Evolutionary conservation across 139 green algal species (phyloP).

Genomic region (Klebsormidium nitens): DNA sequence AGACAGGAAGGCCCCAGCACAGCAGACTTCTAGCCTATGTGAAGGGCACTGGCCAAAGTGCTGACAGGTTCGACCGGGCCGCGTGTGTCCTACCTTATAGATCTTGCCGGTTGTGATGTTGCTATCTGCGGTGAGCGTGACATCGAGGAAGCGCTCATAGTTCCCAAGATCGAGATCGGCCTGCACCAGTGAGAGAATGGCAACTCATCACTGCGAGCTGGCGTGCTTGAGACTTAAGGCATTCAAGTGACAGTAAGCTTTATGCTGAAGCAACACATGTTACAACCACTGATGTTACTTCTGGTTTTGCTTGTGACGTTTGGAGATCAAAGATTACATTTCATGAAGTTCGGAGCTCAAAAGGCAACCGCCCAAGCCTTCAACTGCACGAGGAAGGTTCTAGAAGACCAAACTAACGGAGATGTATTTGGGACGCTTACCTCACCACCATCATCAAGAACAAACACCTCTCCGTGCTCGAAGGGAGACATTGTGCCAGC

Average conservation of each 20-base stretch:
- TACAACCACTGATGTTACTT: too few relatives aligned
- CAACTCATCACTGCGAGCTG: too few relatives aligned
- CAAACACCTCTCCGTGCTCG: constrained; percentile 99
- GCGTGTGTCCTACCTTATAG: constrained; percentile 80
- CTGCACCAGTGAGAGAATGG: constrained; percentile 1
- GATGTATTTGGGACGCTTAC: constrained; percentile 36
- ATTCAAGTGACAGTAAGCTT: too few relatives aligned
- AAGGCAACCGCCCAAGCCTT: neutral
- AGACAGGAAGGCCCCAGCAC: too few relatives aligned
- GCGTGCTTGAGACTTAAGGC: too few relatives aligned
- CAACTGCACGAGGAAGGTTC: constrained; percentile 1
- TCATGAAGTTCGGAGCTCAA: neutral
- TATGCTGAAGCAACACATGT: too few relatives aligned
- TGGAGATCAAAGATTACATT: too few relatives aligned
- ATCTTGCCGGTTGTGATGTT: constrained; percentile 98
- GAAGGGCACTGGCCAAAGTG: neutral
- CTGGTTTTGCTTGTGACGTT: too few relatives aligned
- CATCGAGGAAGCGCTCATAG: constrained; percentile 98
- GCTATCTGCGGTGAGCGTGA: constrained; percentile 91
- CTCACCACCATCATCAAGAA: constrained; percentile 97
- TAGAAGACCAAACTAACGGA: constrained; percentile 7
- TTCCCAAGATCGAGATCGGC: constrained; percentile 96
- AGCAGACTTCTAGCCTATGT: too few relatives aligned
- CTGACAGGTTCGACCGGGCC: too few relatives aligned
- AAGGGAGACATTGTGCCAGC: constrained; percentile 99